Evolutionary conservation across 805 yeast genomes (phyloP), one percentile per base, ranked within the genome.

Genomic region (Metschnikowia similis): DNA sequence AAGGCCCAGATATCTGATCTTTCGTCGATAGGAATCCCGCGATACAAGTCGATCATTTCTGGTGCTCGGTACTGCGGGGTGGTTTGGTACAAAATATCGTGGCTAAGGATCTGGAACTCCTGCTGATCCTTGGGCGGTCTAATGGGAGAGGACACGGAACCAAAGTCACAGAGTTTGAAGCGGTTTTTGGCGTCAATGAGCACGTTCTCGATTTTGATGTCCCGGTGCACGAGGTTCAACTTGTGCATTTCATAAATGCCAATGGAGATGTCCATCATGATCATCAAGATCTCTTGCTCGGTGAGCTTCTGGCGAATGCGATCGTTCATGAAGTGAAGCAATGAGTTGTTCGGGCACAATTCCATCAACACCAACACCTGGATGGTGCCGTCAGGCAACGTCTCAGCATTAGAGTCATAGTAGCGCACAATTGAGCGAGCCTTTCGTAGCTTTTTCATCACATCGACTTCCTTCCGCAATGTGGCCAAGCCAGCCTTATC

Each of bases 1-100:
- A 92, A 71, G 0, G 99, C 99, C 99, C 99, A 92, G 43, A 92
- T 87, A 69, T 92, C 99, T 7, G 92, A 78, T 66, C 89, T 89
- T 60, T 91, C 95, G 66, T 92, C 94, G 37, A 92, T 87, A 1
- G 97, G 94, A 42, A 83, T 71, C 6, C 90, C 87, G 42, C 89
- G 74, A 64, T 85, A 85, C 27, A 91, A 75, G 67, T 92, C 97
- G 49, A 92, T 81, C 98, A 92, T 94, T 64, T 92, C 99, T 0
- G 99, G 99, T 0, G 95, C 77, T 55, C 99, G 75, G 65, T 92
- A 92, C 66, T 94, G 99, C 13, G 96, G 96, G 4, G 99, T 92
- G 0, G 99, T 92, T 63, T 92, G 96, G 55, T 84, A 82, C 60
- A 89, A 80, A 49, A 92, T 82, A 64, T 92, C 97, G 61, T 88